A percentile compares a stretch with the other conserved stretches of the same genome.
These are phyloP conservation scores for Beta macrorhiza DNA, from an alignment of 179 eudicot genomes.

Conservation along the genomic window DNA sequence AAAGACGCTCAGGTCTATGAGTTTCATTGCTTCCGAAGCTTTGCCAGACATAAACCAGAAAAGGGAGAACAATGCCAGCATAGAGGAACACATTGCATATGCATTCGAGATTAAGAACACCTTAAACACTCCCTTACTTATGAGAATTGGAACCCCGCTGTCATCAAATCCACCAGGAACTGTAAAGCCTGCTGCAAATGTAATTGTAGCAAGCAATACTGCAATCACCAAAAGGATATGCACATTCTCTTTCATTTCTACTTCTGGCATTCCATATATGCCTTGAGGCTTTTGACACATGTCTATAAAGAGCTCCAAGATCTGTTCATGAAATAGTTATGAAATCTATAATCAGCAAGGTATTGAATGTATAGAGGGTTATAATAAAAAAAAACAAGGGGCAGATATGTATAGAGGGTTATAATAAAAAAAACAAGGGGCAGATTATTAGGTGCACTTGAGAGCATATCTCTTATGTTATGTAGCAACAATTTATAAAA, in stretches of 20 bases:
- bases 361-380: neutral
- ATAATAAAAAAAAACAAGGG: no score
- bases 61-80: slow-evolving; percentile 7
- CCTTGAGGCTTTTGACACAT: neutral
- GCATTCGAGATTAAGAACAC: neutral
- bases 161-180: slow-evolving; percentile 19
- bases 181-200: slow-evolving; percentile 22
- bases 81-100: slow-evolving; percentile 10
- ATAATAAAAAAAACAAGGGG: no score
- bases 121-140: neutral
- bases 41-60: slow-evolving; percentile 2
- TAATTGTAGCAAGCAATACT: slow-evolving; percentile 16
- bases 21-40: neutral
- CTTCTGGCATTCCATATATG: slow-evolving; percentile 10
- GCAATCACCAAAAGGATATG: slow-evolving; percentile 9
- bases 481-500: no score
- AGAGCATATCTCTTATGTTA: no score
- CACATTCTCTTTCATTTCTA: neutral
- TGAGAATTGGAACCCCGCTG: neutral
- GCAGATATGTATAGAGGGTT: no score
- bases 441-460: no score
- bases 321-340: neutral
- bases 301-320: neutral
- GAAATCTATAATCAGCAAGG: neutral
- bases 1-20: slow-evolving; percentile 9